Percentiles rank a stretch among this genome's conserved stretches.
Evolutionary conservation across 228 moss, liverwort and hornwort genomes (phyloP).

Genomic region (Sphagnum magellanicum): DNA sequence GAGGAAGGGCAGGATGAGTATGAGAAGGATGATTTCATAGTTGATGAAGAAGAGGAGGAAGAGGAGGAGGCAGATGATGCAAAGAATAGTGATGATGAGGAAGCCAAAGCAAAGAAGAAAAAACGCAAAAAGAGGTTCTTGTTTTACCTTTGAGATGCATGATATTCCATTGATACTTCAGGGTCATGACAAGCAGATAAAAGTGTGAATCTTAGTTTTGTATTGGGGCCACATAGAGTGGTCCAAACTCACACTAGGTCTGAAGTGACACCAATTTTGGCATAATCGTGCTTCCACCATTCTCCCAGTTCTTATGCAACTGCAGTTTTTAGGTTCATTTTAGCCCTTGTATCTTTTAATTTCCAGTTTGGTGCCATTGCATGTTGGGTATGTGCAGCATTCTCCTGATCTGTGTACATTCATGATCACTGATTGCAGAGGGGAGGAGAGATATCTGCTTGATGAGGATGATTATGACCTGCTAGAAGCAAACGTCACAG

Average conservation of each 20-base stretch:
- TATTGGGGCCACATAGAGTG: no score
- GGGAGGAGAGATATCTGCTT: constrained; percentile 64
- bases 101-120: constrained; percentile 48
- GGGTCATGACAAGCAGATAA: no score
- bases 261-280: no score
- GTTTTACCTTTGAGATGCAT: not conserved
- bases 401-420: not conserved
- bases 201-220: no score
- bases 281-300: no score
- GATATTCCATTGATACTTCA: no score
- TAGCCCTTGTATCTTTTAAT: no score
- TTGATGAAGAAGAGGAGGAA: constrained; percentile 65
- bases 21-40: constrained; percentile 72
- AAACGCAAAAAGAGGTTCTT: constrained; percentile 54
- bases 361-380: no score
- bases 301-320: no score
- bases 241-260: no score
- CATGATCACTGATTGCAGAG: constrained; percentile 25
- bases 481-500: constrained; percentile 79
- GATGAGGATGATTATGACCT: constrained; percentile 96
- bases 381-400: no score
- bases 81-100: constrained; percentile 64
- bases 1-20: constrained; percentile 80
- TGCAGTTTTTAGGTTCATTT: no score
- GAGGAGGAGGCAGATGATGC: constrained; percentile 61